Evolutionary conservation across 2,329 filamentous ascomycete species (phyloP), one percentile per base, ranked within the genome.

Genomic region (Venturia effusa): DNA sequence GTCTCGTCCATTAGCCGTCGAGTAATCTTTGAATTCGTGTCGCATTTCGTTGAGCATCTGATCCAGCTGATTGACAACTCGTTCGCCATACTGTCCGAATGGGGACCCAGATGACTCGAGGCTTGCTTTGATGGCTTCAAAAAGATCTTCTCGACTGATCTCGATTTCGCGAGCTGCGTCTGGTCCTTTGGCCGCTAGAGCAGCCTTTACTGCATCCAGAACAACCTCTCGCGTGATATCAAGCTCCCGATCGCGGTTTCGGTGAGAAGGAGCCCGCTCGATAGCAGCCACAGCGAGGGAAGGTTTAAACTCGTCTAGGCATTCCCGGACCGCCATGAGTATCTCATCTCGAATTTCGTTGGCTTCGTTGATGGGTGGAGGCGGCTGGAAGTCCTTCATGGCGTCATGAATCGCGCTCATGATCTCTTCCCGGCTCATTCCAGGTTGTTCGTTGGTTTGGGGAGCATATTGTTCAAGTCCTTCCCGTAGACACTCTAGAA

Each of bases 371-470:
- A 91, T 85, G 6, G 92, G 82, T 63, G 84, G 80, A 0, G 91
- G 90, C 1, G 90, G 88, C 1, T 83, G 82, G 71, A 93, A 94
- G 71, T 92, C 85, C 72, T 92, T 88, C 63, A 97, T 78, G 11
- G 90, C 92, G 69, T 93, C 88, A n/a, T 91, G 85, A 15, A 97
- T 88, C 39, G 91, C 92, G 60, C 87, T 83, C 70, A 92, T 88
- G 27, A 97, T 88, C 70, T 97, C 91, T 2, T 95, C 91, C 67
- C 89, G 87, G 4, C 88, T 91, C 1, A 89, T 86, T 32, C 4
- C 83, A 78, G 24, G 51, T n/a, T 34, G 60, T 7, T 74, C 68
- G 8, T 66, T 68, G 24, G 71, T 72, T 67, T 62, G 72, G 76
- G 78, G 75, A 24, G 84, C 79, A 71, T 94, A 92, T 59, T 91